phyloP scores from a whole-genome alignment of 768 basidiomycete species.

The Mycena vulgaris region DNA sequence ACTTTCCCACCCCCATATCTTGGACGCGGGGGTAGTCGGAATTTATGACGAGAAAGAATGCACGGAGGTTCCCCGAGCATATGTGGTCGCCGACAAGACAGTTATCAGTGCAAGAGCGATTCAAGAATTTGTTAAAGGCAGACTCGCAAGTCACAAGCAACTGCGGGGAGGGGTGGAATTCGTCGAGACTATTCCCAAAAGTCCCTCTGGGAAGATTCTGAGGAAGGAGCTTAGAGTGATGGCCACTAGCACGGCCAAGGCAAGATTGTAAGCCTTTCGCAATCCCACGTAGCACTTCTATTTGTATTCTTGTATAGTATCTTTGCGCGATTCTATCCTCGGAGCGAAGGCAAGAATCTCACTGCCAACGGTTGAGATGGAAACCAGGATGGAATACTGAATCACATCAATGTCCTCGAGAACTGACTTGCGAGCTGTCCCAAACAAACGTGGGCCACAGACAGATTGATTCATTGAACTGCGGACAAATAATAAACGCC shows the following conservation, averaged over 20 bases:
- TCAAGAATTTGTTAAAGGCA: constrained; percentile 30
- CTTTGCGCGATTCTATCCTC: too few relatives aligned
- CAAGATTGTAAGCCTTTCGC: constrained; percentile 19
- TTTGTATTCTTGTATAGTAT: too few relatives aligned
- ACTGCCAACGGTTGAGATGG: background rate
- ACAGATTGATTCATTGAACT: background rate
- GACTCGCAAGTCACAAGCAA: constrained; percentile 33
- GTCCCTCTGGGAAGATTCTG: constrained; percentile 36
- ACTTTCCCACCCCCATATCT: constrained; percentile 45
- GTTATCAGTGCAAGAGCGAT: constrained; percentile 29
- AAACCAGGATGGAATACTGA: background rate
- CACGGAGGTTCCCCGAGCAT: constrained; percentile 41
- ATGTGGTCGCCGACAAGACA: constrained; percentile 33
- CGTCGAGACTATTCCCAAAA: constrained; percentile 32
- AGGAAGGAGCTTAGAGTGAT: constrained; percentile 33
- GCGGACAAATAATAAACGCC: background rate
- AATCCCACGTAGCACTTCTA: too few relatives aligned
- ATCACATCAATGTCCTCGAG: too few relatives aligned
- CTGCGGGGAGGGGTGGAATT: constrained; percentile 31
- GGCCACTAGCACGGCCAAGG: constrained; percentile 13
- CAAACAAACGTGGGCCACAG: background rate
- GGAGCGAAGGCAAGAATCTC: background rate
- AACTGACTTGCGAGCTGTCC: too few relatives aligned
- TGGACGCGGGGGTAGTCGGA: constrained; percentile 49
- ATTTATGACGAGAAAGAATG: constrained; percentile 29